Base-by-base conservation (phyloP, 768 basidiomycete genomes). In the Galerina sulciceps region DNA sequence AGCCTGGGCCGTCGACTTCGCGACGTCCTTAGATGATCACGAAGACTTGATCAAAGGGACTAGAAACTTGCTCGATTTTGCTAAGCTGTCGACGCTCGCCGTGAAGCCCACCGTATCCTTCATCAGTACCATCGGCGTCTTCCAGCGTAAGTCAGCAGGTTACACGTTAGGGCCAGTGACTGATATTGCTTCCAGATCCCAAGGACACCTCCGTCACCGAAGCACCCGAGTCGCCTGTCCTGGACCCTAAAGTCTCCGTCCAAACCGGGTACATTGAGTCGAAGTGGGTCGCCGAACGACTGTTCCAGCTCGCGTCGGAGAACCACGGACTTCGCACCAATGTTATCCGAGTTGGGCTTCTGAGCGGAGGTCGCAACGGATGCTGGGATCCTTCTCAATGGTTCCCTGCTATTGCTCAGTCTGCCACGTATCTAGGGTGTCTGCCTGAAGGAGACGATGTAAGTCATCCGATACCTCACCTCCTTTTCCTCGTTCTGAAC, bases 1-100 rank as follows among this genome's bases (percentile, higher is more conserved):
- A 69, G 78, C 77, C 15, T 80, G 78, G 78, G 70, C 62, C 11
- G 72, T 78, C 10, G 72, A 80, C 59, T 80, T 80, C 68, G 49
- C 57, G 14, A 41, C 55, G 2, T 37, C 59, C 20, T 50, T 64
- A 11, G 43, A 17, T 1, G 57, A 51, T 5, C 48, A 61, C 18
- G 63, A 64, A 42, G 56, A 55, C 43, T 55, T 61, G 34, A 73
- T 77, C 37, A 52, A 65, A 20, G 70, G 71, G 10, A 62, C 70
- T 6, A 68, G 75, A 17, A 67, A 68, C 13, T 65, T 80, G 41
- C 56, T 77, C 26, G 70, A 77, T 55, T 65, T 79, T 13, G 70
- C 75, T 2, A 54, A 71, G 10, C 58, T 57, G 6, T 72, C 71
- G 0, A 54, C 58, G 8, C 59, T 59, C 17, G 20, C 62, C 2